These are phyloP conservation scores for Lecanosticta acicola DNA, from an alignment of 2,329 filamentous ascomycete species.

Conservation along the genomic window DNA sequence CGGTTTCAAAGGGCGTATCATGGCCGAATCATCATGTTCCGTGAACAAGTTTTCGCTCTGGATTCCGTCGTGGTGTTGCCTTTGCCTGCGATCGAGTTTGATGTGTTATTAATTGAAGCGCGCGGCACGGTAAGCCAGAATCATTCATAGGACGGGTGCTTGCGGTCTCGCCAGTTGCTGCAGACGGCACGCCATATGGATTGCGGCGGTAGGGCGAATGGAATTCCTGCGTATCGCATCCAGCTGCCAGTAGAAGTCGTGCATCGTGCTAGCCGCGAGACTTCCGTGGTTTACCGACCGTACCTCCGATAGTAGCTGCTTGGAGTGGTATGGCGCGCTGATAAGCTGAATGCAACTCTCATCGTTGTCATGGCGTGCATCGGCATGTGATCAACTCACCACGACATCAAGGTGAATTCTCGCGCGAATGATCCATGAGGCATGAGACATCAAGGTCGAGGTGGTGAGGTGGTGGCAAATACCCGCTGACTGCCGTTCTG, in stretches of 20 bases:
- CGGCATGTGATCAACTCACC: background rate
- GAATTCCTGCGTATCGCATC: background rate
- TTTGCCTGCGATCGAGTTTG: too few species aligned
- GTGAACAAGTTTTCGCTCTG: too few species aligned
- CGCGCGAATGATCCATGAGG: background rate
- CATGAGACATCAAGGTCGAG: background rate
- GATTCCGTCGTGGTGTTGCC: too few species aligned
- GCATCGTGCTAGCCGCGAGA: background rate
- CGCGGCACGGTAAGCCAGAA: too few species aligned
- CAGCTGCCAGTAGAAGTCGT: background rate
- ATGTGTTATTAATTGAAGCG: too few species aligned
- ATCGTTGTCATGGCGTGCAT: background rate
- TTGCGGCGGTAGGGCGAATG: too few species aligned
- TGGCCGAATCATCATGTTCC: too few species aligned
- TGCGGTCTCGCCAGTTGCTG: too few species aligned
- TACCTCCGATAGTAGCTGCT: background rate
- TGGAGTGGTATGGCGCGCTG: background rate
- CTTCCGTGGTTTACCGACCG: background rate
- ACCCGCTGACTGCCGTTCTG: background rate
- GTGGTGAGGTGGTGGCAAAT: background rate
- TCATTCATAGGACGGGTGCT: too few species aligned
- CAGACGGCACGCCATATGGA: too few species aligned
- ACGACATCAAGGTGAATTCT: background rate
- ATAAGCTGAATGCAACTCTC: conserved; percentile 1
- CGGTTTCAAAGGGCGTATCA: too few species aligned